Conservation (phyloP, 176 grass and related monocot species). For the Microstegium vimineum region DNA sequence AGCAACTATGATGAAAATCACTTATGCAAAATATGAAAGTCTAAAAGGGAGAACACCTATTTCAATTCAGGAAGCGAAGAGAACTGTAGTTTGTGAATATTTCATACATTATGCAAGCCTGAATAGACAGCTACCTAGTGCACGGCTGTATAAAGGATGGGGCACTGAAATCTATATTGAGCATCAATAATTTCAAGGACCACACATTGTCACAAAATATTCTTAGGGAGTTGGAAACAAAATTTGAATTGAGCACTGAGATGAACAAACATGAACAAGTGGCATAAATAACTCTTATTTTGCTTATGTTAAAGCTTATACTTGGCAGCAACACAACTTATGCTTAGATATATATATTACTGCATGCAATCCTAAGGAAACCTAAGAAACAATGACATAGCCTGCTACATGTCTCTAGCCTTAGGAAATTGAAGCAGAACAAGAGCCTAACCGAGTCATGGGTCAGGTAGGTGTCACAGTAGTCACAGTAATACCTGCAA, state of each 20-base stretch:
- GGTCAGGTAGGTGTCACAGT: conserved; percentile 96
- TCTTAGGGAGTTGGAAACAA: neutral
- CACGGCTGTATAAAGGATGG: neutral
- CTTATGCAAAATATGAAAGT: neutral
- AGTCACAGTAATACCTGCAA: conserved; percentile 92
- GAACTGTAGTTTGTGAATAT: neutral
- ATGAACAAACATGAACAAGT: neutral
- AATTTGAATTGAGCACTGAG: neutral
- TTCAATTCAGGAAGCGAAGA: neutral
- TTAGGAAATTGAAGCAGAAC: neutral
- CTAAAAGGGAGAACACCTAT: neutral
- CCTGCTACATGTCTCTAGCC: neutral
- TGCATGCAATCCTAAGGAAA: neutral
- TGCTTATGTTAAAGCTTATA: neutral
- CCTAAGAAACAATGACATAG: neutral
- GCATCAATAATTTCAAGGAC: neutral
- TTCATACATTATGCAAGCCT: neutral
- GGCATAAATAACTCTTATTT: neutral
- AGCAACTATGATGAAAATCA: neutral
- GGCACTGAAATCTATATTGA: neutral
- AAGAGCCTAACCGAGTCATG: conserved; percentile 76
- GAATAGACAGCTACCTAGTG: neutral
- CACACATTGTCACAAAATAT: neutral
- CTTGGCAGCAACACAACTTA: neutral
- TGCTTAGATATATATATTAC: neutral